phyloP scores from a whole-genome alignment of 106 monocot genomes.

The Gastrodia elata region DNA sequence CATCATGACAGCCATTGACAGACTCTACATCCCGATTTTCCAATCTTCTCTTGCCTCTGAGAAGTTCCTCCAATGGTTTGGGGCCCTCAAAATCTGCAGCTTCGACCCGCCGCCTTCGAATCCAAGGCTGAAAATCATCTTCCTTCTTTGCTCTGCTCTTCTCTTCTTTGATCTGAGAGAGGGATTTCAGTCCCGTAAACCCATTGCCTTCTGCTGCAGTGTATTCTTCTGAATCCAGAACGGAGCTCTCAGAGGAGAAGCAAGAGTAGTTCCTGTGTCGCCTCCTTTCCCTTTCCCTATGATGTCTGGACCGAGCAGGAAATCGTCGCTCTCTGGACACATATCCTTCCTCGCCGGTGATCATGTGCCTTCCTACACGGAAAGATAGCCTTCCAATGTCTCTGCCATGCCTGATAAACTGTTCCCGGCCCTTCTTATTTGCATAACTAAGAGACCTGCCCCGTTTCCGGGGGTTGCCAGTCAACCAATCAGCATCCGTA shows the following conservation, averaged over 20 bases:
- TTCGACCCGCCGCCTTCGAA: neutral
- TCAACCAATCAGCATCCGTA: constrained; percentile 4
- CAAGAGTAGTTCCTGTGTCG: neutral
- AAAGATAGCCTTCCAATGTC: neutral
- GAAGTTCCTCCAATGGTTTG: constrained; percentile 34
- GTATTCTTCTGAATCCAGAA: neutral
- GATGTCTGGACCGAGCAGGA: constrained; percentile 4
- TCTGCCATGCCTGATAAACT: neutral
- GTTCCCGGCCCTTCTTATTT: constrained; percentile 5
- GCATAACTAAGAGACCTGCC: neutral
- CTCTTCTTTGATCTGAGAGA: constrained; percentile 50
- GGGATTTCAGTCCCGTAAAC: constrained; percentile 40
- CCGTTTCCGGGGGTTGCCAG: neutral
- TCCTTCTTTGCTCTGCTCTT: constrained; percentile 18
- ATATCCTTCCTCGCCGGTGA: constrained; percentile 1
- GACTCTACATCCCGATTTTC: neutral
- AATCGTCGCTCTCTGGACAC: constrained; percentile 2
- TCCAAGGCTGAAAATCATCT: neutral
- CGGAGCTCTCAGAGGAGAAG: constrained; percentile 11
- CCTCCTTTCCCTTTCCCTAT: constrained; percentile 23
- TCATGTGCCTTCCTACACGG: constrained; percentile 4
- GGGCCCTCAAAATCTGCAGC: neutral
- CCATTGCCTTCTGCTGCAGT: neutral
- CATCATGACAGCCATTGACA: neutral
- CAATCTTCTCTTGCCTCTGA: constrained; percentile 23